Evolutionary conservation across 495 filamentous ascomycete genomes (phyloP), one percentile per base, ranked within the genome.

Genomic region (Pyrenula massariospora): DNA sequence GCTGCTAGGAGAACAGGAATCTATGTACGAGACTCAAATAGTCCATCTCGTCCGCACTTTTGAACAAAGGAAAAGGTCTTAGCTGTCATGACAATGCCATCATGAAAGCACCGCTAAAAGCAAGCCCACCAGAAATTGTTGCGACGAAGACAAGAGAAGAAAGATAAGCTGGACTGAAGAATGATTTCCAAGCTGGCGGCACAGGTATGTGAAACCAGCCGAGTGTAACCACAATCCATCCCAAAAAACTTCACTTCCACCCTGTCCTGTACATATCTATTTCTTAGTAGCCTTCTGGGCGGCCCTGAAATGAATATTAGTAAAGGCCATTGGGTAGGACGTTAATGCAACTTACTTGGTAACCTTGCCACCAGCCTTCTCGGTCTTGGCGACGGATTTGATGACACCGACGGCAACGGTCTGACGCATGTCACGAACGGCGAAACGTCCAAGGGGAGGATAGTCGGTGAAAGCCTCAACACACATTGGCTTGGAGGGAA

Each of bases 401-500:
- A 80, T 82, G 61, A 77, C 69, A 25, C 56, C 92, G 76, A 98
- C 93, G 60, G 92, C 93, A 60, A 96, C 92, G 72, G 92, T 96
- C 70, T 96, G 86, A 68, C 84, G 78, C 80, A 87, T 86, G 62
- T 76, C 89, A 83, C 91, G 89, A 80, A 96, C 91, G 71, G 91
- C 91, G 82, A 96, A 98, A 83, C 93, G 91, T 70, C 93, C 93
- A 57, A 98, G 89, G 71, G 94, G 93, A 66, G 93, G 91, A 82
- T 97, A 98, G 65, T 97, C 91, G 66, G 92, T 95, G 90, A 97
- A 97, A 64, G 94, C 80, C 88, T 97, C 93, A 73, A 98, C 93
- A 78, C 93, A 98, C 93, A 98, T 98, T 69, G 93, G 93, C 91
- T 98, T 98, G 78, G 93, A 96, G 66, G 93, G 93, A 82, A 96